Evolutionary conservation across 192 early-diverging fungal genomes (phyloP).

Genomic region (Entomortierella chlamydospora): DNA sequence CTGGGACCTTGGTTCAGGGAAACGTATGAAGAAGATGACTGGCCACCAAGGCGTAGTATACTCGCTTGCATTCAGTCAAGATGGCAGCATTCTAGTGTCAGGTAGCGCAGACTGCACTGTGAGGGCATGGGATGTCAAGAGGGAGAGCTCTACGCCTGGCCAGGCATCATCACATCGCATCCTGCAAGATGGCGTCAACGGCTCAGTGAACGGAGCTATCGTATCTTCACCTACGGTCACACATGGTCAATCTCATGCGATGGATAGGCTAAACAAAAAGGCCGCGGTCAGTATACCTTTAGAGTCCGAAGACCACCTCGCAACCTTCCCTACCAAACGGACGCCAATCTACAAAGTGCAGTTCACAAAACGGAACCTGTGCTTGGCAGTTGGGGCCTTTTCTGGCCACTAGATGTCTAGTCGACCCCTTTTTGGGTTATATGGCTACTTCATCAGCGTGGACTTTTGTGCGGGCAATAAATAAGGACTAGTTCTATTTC

Average conservation of each 20-base stretch:
- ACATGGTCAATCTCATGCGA: slow-evolving; percentile 43
- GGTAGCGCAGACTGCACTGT: slow-evolving; percentile 92
- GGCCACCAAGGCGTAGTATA: slow-evolving; percentile 90
- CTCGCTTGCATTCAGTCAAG: slow-evolving; percentile 86
- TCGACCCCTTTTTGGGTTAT: too few species aligned
- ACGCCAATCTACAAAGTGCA: slow-evolving; percentile 89
- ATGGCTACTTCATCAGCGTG: too few species aligned
- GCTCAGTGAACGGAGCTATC: slow-evolving; percentile 1
- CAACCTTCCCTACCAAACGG: slow-evolving; percentile 88
- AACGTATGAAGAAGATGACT: slow-evolving; percentile 81
- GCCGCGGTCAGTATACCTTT: slow-evolving; percentile 28
- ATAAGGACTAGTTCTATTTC: too few species aligned
- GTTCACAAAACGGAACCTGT: slow-evolving; percentile 89
- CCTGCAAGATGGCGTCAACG: slow-evolving; percentile 58
- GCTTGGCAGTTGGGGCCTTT: slow-evolving; percentile 87
- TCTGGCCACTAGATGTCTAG: not conserved
- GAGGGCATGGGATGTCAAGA: slow-evolving; percentile 88
- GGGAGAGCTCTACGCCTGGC: slow-evolving; percentile 33
- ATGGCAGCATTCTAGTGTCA: slow-evolving; percentile 84
- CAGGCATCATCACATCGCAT: slow-evolving; percentile 18
- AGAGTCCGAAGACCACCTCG: slow-evolving; percentile 70
- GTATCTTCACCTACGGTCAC: slow-evolving; percentile 13
- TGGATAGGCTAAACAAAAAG: slow-evolving; percentile 62
- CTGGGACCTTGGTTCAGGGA: slow-evolving; percentile 93
- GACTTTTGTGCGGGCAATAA: too few species aligned